Conservation (phyloP, 768 basidiomycete genomes). For the Russula abietina region DNA sequence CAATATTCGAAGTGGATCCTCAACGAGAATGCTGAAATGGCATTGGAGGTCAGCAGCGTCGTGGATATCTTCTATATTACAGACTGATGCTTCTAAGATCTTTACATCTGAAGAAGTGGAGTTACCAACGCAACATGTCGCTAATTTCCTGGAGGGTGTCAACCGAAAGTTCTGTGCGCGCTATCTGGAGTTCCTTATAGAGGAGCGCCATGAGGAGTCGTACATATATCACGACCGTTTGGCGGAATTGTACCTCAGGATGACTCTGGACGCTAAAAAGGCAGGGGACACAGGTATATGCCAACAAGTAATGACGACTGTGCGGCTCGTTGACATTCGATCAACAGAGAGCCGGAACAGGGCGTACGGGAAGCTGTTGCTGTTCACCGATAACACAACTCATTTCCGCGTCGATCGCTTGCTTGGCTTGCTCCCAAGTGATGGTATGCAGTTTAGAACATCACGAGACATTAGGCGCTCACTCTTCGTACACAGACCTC, state of each 20-base stretch:
- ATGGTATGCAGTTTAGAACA: slow-evolving; percentile 46
- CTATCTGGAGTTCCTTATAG: slow-evolving; percentile 83
- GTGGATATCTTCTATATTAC: not conserved
- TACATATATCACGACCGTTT: slow-evolving; percentile 80
- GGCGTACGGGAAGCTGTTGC: slow-evolving; percentile 63
- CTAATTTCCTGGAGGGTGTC: slow-evolving; percentile 69
- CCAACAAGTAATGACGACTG: not conserved
- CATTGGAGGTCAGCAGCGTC: slow-evolving; percentile 53
- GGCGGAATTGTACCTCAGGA: slow-evolving; percentile 76
- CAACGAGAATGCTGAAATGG: slow-evolving; percentile 62
- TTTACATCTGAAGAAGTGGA: slow-evolving; percentile 95
- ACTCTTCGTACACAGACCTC: slow-evolving; percentile 47
- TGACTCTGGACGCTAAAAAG: slow-evolving; percentile 54
- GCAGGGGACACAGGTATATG: slow-evolving; percentile 51
- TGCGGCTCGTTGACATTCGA: slow-evolving; percentile 12
- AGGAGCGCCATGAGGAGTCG: slow-evolving; percentile 61
- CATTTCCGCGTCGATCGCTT: slow-evolving; percentile 73
- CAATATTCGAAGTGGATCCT: slow-evolving; percentile 82
- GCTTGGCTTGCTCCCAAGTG: slow-evolving; percentile 72
- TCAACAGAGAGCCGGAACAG: slow-evolving; percentile 43
- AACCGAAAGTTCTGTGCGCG: slow-evolving; percentile 62
- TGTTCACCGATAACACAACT: slow-evolving; percentile 66
- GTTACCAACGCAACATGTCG: slow-evolving; percentile 70
- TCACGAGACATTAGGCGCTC: not conserved
- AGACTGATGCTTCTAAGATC: slow-evolving; percentile 46